Evolutionary conservation across 140 eudicot genomes (phyloP), one percentile per base, ranked within the genome.

Genomic region (Erigeron philadelphicus): DNA sequence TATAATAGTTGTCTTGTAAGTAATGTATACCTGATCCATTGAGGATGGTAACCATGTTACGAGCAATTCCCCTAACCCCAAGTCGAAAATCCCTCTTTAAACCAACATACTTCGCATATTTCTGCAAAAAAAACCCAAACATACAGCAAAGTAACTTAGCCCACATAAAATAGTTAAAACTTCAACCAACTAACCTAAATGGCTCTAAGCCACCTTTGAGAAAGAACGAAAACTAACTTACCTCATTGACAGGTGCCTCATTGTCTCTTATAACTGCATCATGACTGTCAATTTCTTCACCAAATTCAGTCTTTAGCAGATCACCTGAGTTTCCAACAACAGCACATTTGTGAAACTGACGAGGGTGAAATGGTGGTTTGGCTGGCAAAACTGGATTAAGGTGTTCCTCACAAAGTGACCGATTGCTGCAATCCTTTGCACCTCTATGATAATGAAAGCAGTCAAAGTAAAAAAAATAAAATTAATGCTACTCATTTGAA

Each of bases 241-340:
- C 98, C 90, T 93, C 84, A 56, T 84, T 93, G 52, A 93, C 98
- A 4, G 98, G 98, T 66, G 96, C 98, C 81, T 93, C 98, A 67
- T 93, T 93, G 80, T 93, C 98, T 72, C 98, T 81, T 75, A 89
- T 83, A 42, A 93, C 95, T 12, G 94, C 98, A 80, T 93, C 98
- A 80, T 88, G 98, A 65, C 96, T 87, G 73, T 93, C 98, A 68
- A 93, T 93, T 73, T 93, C 98, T 76, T 86, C 55, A 44, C 98
- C 98, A 81, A 93, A 93, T 74, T 93, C 94, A 45, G 95, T 93
- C 81, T 89, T 86, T n/a, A 93, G 70, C 68, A 93, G 88, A 79
- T 93, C 98, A 64, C 98, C 98, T 0, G 98, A 93, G 72, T 89
- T 89, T 48, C 98, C 98, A 75, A 93, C 98, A 85, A 93, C 95